Evolutionary conservation across 352 stramenopile genomes (phyloP).

Genomic region (Pythium diclinum): DNA sequence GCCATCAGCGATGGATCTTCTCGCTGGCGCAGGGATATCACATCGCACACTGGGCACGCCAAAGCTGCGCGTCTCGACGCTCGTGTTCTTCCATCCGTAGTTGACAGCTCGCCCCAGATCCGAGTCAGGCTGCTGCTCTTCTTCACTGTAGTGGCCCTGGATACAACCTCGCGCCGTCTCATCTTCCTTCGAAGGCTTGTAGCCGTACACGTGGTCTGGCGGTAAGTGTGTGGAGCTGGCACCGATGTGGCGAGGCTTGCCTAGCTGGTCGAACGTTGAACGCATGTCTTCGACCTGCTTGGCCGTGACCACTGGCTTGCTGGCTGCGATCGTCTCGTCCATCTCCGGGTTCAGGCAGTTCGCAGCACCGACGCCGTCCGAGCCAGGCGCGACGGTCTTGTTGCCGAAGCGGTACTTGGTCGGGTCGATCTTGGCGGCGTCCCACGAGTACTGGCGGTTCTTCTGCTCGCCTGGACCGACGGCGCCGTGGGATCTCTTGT

Average conservation of each 20-base stretch:
- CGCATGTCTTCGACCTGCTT: conserved; percentile 76
- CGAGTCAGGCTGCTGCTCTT: conserved; percentile 77
- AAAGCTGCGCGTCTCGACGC: conserved; percentile 58
- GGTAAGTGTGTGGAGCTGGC: conserved; percentile 35
- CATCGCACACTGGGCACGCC: conserved; percentile 82
- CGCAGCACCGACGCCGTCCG: conserved; percentile 50
- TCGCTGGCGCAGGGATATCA: conserved; percentile 73
- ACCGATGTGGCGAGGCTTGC: conserved; percentile 62
- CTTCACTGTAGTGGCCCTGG: conserved; percentile 71
- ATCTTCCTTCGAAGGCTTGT: conserved; percentile 43
- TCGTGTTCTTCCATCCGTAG: conserved; percentile 83
- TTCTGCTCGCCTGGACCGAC: conserved; percentile 84
- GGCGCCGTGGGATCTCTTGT: conserved; percentile 75
- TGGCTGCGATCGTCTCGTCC: conserved; percentile 39
- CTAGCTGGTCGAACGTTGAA: conserved; percentile 70
- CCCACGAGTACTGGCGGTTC: conserved; percentile 82
- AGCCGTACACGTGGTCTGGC: conserved; percentile 61
- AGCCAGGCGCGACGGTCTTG: conserved; percentile 36
- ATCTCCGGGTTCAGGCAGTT: conserved; percentile 69
- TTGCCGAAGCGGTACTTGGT: conserved; percentile 68
- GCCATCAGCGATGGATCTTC: conserved; percentile 79
- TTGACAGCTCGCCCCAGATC: conserved; percentile 83
- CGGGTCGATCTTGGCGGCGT: conserved; percentile 61
- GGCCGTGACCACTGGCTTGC: conserved; percentile 39
- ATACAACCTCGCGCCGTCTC: conserved; percentile 75